Conservation (phyloP, 768 basidiomycete species). For the Daedaleopsis nitida region DNA sequence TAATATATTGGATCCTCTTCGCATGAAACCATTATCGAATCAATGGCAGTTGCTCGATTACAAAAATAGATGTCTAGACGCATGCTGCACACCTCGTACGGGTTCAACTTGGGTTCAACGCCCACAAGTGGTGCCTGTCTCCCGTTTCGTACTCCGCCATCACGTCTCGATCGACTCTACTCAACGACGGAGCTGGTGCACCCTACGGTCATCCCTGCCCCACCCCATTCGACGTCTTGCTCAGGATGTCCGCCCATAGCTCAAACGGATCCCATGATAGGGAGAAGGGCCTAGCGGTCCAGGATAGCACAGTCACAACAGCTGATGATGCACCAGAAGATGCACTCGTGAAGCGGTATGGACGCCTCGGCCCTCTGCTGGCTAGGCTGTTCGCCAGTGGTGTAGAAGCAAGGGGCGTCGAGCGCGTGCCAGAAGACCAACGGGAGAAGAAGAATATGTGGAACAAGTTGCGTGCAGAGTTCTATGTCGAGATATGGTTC, state of each 20-base stretch:
- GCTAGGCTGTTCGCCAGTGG: constrained; percentile 46
- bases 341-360: constrained; percentile 25
- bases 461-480: constrained; percentile 39
- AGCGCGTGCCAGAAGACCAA: constrained; percentile 54
- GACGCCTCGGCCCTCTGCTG: constrained; percentile 27
- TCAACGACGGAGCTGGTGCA: no score
- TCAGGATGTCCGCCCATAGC: constrained; percentile 11
- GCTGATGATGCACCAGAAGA: constrained; percentile 21
- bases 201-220: no score
- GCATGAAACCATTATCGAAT: neutral
- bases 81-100: neutral
- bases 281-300: constrained; percentile 24
- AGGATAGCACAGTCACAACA: constrained; percentile 11
- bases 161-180: no score
- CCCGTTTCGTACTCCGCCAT: no score
- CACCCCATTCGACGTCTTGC: no score
- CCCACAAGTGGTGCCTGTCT: no score
- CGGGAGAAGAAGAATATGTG: constrained; percentile 45
- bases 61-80: constrained; percentile 5
- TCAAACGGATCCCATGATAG: constrained; percentile 25
- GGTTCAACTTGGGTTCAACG: no score
- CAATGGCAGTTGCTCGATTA: constrained; percentile 8
- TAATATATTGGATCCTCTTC: constrained; percentile 9
- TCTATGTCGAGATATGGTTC: constrained; percentile 6
- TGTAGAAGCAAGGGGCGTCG: constrained; percentile 57